These are phyloP conservation scores for Yamadazyma taylorii DNA, from an alignment of 1,139 yeast species.

Conservation along the genomic window DNA sequence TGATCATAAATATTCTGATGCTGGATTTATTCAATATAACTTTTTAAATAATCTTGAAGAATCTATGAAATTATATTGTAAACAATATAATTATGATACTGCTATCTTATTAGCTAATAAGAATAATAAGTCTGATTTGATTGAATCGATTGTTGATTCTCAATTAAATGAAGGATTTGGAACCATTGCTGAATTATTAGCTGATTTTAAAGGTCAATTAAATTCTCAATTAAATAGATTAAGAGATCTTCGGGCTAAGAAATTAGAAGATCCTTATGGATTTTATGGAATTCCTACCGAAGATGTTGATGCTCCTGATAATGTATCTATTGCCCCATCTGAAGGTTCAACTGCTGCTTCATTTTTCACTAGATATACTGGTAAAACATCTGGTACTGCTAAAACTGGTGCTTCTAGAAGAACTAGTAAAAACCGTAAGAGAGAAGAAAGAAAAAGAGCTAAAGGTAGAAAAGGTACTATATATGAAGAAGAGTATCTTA, in stretches of 20 bases:
- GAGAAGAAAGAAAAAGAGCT: conserved; percentile 95
- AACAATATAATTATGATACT: conserved; percentile 70
- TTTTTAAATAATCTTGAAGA: conserved; percentile 61
- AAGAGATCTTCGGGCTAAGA: conserved; percentile 81
- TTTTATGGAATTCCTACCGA: conserved; percentile 65
- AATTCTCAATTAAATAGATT: conserved; percentile 80
- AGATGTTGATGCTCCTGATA: conserved; percentile 80
- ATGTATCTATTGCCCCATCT: conserved; percentile 92
- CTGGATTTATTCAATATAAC: conserved; percentile 74
- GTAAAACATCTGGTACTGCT: conserved; percentile 93
- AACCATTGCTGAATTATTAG: conserved; percentile 77
- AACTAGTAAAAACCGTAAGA: conserved; percentile 86
- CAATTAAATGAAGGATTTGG: conserved; percentile 88
- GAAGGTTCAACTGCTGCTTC: conserved; percentile 93
- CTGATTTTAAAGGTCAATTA: conserved; percentile 88
- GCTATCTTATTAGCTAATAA: conserved; percentile 67
- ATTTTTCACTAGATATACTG: conserved; percentile 92
- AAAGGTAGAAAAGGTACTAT: conserved; percentile 97
- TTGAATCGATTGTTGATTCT: conserved; percentile 64
- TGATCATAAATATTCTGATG: conserved; percentile 73
- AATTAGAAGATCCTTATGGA: conserved; percentile 78
- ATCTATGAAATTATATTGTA: conserved; percentile 69
- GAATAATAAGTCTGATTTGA: conserved; percentile 42
- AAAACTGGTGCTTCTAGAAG: conserved; percentile 93
- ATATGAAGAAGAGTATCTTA: conserved; percentile 93